Conservation (phyloP, 768 basidiomycete species). For the Podaxis pistillaris region DNA sequence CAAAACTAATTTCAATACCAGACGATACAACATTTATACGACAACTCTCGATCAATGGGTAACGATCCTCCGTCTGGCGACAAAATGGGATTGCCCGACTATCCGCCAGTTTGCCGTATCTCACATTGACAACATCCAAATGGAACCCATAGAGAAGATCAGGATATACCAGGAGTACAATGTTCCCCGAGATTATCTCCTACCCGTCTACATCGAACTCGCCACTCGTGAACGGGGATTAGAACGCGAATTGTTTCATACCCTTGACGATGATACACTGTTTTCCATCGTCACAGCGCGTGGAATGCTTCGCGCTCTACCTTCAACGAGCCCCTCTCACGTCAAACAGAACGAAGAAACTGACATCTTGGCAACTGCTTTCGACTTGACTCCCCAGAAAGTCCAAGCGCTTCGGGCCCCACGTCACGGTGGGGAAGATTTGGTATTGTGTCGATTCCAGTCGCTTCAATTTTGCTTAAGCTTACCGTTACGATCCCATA, state of each 20-base stretch:
- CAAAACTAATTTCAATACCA: conserved; percentile 20
- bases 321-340: background rate
- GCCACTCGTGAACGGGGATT: conserved; percentile 5
- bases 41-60: conserved; percentile 51
- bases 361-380: background rate
- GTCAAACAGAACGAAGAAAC: background rate
- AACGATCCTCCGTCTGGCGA: conserved; percentile 48
- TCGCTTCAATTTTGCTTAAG: too few species aligned
- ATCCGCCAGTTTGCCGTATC: conserved; percentile 47
- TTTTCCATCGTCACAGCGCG: conserved; percentile 7
- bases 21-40: conserved; percentile 53
- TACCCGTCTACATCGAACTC: conserved; percentile 5
- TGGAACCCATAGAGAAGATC: background rate
- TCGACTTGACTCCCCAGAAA: background rate
- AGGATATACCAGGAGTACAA: background rate
- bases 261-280: background rate
- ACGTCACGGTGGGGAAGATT: background rate
- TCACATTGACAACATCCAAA: background rate
- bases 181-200: background rate
- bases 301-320: conserved; percentile 4
- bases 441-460: too few species aligned
- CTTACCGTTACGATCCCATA: too few species aligned
- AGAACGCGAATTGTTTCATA: background rate
- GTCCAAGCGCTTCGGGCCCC: background rate
- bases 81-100: conserved; percentile 52